Conservation (phyloP, 768 basidiomycete species). For the Tephrocybe sp. region DNA sequence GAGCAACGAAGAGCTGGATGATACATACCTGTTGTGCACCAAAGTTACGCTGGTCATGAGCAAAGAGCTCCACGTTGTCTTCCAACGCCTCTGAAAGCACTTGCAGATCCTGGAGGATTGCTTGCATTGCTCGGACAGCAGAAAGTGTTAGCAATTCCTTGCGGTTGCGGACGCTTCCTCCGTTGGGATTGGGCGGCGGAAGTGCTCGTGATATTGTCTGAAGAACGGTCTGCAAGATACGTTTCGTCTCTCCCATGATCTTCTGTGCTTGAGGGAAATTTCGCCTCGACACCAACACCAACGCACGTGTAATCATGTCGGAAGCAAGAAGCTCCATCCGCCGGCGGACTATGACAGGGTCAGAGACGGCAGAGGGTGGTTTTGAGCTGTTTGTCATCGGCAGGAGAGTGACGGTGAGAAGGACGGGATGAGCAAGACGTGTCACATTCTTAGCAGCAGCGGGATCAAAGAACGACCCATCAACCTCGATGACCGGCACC, state of each 20-base stretch:
- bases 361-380: conserved; percentile 56
- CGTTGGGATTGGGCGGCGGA: conserved; percentile 51
- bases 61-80: conserved; percentile 90
- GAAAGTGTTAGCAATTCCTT: conserved; percentile 74
- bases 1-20: background rate
- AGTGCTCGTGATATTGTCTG: conserved; percentile 79
- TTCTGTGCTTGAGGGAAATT: conserved; percentile 91
- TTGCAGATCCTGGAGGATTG: conserved; percentile 87
- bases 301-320: conserved; percentile 95
- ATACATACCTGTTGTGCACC: conserved; percentile 89
- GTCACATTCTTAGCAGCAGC: conserved; percentile 80
- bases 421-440: conserved; percentile 86
- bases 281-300: conserved; percentile 89
- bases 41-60: conserved; percentile 91
- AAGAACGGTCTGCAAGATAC: conserved; percentile 89
- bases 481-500: conserved; percentile 93
- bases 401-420: conserved; percentile 91
- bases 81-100: conserved; percentile 83
- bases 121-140: conserved; percentile 80
- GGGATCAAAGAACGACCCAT: conserved; percentile 94
- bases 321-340: conserved; percentile 96
- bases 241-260: conserved; percentile 87
- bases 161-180: conserved; percentile 64
- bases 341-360: conserved; percentile 88
- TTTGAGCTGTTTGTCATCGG: conserved; percentile 48